phyloP scores from a whole-genome alignment of 2,329 filamentous ascomycete genomes.

The Phyllosticta citribraziliensis region DNA sequence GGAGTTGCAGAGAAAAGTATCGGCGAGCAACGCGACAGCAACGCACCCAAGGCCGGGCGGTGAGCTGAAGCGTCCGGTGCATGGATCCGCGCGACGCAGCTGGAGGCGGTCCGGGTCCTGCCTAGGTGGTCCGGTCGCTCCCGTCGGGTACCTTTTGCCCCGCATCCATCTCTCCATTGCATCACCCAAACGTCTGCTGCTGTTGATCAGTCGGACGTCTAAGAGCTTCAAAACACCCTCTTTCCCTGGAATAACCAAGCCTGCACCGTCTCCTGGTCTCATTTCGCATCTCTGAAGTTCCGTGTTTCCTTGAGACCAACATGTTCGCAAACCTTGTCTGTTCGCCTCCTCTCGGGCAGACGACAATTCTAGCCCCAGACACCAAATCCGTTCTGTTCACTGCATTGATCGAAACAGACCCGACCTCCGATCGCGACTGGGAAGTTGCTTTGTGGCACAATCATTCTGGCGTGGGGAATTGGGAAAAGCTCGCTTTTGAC shows the following conservation, averaged over 20 bases:
- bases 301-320: not conserved
- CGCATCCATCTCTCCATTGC: not conserved
- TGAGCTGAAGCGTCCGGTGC: not conserved
- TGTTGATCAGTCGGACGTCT: not conserved
- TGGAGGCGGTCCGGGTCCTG: not conserved
- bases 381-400: constrained; percentile 47
- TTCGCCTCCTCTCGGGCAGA: constrained; percentile 66
- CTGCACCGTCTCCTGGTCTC: not conserved
- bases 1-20: not conserved
- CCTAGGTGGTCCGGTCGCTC: not conserved
- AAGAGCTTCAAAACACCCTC: not conserved
- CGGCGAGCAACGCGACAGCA: not conserved
- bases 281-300: not conserved
- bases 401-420: constrained; percentile 58
- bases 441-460: constrained; percentile 70
- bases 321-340: constrained; percentile 48
- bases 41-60: not conserved
- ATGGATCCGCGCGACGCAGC: not conserved
- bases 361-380: constrained; percentile 48
- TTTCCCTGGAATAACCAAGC: constrained; percentile 3
- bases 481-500: constrained; percentile 37
- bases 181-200: not conserved
- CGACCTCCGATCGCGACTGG: constrained; percentile 49
- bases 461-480: constrained; percentile 46
- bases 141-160: not conserved